phyloP scores from a whole-genome alignment of 345 rosid genomes.

The Balakata baccata region DNA sequence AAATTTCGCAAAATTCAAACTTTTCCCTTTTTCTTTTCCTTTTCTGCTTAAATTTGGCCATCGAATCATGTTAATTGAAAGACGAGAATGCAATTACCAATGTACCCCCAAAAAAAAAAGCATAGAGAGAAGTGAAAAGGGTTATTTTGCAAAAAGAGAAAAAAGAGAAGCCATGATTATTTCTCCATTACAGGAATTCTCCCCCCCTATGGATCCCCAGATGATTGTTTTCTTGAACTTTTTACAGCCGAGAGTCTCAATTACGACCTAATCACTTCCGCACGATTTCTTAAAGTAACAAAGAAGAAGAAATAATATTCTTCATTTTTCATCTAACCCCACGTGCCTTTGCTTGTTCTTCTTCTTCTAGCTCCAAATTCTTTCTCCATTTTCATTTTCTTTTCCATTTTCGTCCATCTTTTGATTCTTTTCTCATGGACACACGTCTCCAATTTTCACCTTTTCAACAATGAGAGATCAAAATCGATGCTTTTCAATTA shows the following conservation, averaged over 20 bases:
- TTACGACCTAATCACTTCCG: conserved; percentile 51
- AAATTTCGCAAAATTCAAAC: neutral
- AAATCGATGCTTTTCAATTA: conserved; percentile 1
- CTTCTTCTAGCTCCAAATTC: neutral
- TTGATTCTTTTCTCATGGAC: conserved; percentile 2
- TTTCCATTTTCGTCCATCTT: neutral
- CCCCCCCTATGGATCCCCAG: conserved; percentile 17
- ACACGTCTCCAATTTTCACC: neutral
- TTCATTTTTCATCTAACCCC: conserved; percentile 29
- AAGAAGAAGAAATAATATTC: no score
- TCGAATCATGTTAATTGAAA: neutral
- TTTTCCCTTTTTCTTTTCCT: neutral
- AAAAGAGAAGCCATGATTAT: conserved; percentile 18
- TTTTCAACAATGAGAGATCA: conserved; percentile 11
- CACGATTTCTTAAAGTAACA: no score
- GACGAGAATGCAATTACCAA: no score
- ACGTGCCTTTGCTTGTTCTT: conserved; percentile 11
- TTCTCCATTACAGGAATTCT: conserved; percentile 33
- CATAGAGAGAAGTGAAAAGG: neutral
- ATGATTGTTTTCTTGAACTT: neutral
- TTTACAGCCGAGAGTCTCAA: conserved; percentile 34
- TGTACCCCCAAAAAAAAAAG: no score
- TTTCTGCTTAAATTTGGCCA: neutral
- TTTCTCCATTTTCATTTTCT: neutral
- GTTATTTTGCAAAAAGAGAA: no score